A percentile compares a stretch with the other conserved stretches of the same genome.
Conservation (phyloP, 2,329 filamentous ascomycete species). For the Alternaria incomplexa region DNA sequence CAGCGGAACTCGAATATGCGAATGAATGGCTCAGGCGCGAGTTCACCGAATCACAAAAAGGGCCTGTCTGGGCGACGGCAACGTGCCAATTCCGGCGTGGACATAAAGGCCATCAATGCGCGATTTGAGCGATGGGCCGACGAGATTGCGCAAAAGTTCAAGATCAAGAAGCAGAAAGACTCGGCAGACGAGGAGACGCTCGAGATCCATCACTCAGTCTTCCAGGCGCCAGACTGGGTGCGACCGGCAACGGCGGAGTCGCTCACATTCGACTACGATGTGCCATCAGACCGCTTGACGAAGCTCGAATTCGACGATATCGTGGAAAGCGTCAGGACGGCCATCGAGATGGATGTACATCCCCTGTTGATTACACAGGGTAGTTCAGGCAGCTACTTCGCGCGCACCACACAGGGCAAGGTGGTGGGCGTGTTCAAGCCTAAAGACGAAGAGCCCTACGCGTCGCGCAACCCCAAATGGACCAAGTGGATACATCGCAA, state of each 20-base stretch:
- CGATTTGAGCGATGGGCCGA: slow-evolving; percentile 95
- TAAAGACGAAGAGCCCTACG: slow-evolving; percentile 98
- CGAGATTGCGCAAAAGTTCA: slow-evolving; percentile 97
- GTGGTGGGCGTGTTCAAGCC: slow-evolving; percentile 98
- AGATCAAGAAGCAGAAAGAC: slow-evolving; percentile 77
- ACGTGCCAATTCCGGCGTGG: slow-evolving; percentile 85
- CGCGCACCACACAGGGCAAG: slow-evolving; percentile 86
- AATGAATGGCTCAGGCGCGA: slow-evolving; percentile 41
- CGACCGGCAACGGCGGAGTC: slow-evolving; percentile 78
- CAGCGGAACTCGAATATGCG: slow-evolving; percentile 54
- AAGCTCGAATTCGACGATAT: slow-evolving; percentile 84
- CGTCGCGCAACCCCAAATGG: slow-evolving; percentile 97
- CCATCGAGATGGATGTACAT: slow-evolving; percentile 89
- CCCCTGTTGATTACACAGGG: slow-evolving; percentile 96
- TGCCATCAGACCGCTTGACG: slow-evolving; percentile 71
- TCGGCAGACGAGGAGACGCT: slow-evolving; percentile 78
- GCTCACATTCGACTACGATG: slow-evolving; percentile 64
- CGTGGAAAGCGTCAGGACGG: slow-evolving; percentile 85
- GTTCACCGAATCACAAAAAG: slow-evolving; percentile 40
- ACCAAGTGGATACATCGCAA: slow-evolving; percentile 99
- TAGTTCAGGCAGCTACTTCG: slow-evolving; percentile 98
- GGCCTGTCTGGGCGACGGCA: slow-evolving; percentile 52
- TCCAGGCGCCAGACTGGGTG: slow-evolving; percentile 88
- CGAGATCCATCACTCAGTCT: slow-evolving; percentile 97
- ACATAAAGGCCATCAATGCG: slow-evolving; percentile 98